phyloP scores from a whole-genome alignment of 148 eudicot genomes.

The Arbutus unedo region DNA sequence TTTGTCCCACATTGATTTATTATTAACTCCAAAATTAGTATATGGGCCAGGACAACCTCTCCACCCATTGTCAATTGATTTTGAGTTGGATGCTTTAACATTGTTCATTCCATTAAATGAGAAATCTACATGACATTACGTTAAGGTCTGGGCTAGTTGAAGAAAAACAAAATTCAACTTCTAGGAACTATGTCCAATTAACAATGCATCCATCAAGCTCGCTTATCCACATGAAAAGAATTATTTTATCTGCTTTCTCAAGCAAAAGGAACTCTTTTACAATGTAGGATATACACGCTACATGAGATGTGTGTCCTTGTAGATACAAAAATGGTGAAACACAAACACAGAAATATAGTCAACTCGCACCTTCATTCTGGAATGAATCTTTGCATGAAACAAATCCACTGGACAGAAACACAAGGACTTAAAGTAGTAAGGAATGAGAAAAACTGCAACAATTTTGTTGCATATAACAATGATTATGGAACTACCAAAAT shows the following conservation, averaged over 20 bases:
- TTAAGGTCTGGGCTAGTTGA: neutral
- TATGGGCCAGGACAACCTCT: too few species aligned
- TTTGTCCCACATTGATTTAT: too few species aligned
- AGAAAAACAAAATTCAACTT: neutral
- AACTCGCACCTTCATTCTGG: neutral
- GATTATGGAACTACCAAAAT: neutral
- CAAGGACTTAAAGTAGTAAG: neutral
- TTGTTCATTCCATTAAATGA: too few species aligned
- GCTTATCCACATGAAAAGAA: neutral
- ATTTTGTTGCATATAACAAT: neutral
- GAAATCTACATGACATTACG: neutral
- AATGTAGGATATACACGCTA: neutral
- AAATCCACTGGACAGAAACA: neutral
- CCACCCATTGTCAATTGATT: too few species aligned
- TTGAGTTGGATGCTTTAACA: too few species aligned
- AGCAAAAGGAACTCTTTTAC: neutral
- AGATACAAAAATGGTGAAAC: neutral
- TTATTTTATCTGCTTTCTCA: slow-evolving; percentile 1
- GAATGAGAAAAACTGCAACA: neutral
- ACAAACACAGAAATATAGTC: neutral
- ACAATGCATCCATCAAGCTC: neutral
- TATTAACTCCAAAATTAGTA: too few species aligned
- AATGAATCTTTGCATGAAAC: neutral
- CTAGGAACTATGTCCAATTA: neutral
- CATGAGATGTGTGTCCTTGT: neutral